Evolutionary conservation across 129 eudicot genomes (phyloP).

Genomic region (Flaveria sonorensis): DNA sequence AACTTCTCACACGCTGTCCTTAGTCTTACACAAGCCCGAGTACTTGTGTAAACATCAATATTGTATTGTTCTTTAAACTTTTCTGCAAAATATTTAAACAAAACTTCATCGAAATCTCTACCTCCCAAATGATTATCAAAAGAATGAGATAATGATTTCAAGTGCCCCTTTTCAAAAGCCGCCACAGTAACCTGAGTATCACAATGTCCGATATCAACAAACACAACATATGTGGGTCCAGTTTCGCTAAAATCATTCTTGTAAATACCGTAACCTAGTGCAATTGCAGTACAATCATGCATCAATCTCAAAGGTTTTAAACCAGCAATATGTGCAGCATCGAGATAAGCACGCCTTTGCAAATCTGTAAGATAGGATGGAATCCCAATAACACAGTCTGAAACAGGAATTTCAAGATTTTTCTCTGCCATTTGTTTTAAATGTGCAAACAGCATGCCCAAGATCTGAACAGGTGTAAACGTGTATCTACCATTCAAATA

Average conservation of each 20-base stretch:
- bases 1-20: constrained; percentile 87
- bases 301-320: constrained; percentile 72
- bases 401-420: constrained; percentile 51
- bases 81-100: constrained; percentile 69
- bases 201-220: constrained; percentile 93
- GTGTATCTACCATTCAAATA: constrained; percentile 51
- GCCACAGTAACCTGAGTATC: constrained; percentile 90
- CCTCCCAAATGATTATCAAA: constrained; percentile 89
- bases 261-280: constrained; percentile 93
- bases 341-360: constrained; percentile 83
- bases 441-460: constrained; percentile 91
- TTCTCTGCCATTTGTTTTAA: constrained; percentile 80
- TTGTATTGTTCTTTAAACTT: constrained; percentile 59
- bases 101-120: constrained; percentile 88
- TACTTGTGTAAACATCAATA: constrained; percentile 68
- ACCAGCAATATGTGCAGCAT: constrained; percentile 88
- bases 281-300: constrained; percentile 94
- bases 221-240: constrained; percentile 65
- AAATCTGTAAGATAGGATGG: constrained; percentile 85
- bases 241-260: constrained; percentile 62
- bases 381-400: constrained; percentile 83
- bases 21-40: constrained; percentile 79
- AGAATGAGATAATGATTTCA: constrained; percentile 84
- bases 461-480: constrained; percentile 80
- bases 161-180: constrained; percentile 68